phyloP scores from a whole-genome alignment of 805 yeast genomes.

The Pichia cabralensis region DNA sequence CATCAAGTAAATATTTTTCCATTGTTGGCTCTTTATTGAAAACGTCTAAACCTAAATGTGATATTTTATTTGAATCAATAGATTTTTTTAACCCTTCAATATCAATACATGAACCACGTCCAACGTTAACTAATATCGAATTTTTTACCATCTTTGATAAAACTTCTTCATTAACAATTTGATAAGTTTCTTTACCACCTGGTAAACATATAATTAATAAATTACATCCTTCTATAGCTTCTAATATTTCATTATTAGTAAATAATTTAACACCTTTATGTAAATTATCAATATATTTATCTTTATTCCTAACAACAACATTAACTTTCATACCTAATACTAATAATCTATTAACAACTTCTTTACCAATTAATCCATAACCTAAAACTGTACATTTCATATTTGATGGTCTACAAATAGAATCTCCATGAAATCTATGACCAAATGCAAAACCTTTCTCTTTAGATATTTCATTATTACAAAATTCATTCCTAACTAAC shows the following conservation, averaged over 20 bases:
- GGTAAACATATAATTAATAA: conserved; percentile 61
- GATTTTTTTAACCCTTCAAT: conserved; percentile 57
- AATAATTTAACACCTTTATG: background rate
- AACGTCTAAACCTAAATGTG: conserved; percentile 67
- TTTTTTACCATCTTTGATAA: conserved; percentile 41
- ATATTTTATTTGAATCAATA: conserved; percentile 46
- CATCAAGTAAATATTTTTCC: conserved; percentile 9
- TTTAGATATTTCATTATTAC: too few species aligned
- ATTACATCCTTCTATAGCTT: conserved; percentile 27
- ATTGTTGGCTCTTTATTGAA: conserved; percentile 54
- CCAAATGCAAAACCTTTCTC: conserved; percentile 12
- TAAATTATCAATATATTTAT: conserved; percentile 14
- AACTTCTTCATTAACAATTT: conserved; percentile 40
- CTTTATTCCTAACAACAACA: conserved; percentile 47
- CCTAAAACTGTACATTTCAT: conserved; percentile 60
- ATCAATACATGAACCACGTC: conserved; percentile 62
- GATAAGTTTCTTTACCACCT: conserved; percentile 44
- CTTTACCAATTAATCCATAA: conserved; percentile 65
- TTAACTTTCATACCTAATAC: conserved; percentile 56
- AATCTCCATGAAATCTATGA: conserved; percentile 8
- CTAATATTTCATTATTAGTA: background rate
- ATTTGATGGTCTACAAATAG: conserved; percentile 20
- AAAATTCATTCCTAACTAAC: conserved; percentile 12
- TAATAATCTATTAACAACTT: conserved; percentile 45
- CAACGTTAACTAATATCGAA: conserved; percentile 60